Percentiles rank a stretch among this genome's conserved stretches.
Evolutionary conservation across 176 grass and related monocot species (phyloP).

Genomic region (Phyllostachys edulis): DNA sequence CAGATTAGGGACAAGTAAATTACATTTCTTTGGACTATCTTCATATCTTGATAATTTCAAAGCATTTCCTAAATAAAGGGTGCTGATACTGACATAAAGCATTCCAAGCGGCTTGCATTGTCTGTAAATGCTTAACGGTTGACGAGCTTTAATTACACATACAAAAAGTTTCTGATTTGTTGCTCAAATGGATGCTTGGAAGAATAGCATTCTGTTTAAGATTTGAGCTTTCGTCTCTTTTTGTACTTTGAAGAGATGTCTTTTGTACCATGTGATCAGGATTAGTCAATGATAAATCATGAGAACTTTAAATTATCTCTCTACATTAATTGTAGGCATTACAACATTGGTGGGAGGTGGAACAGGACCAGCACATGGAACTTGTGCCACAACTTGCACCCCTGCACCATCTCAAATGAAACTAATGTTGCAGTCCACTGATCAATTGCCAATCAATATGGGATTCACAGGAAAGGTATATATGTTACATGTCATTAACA

Average conservation of each 20-base stretch:
- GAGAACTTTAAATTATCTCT: constrained; percentile 17
- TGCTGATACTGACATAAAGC: not conserved
- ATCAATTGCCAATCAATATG: constrained; percentile 83
- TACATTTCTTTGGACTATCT: no score
- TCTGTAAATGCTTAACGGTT: not conserved
- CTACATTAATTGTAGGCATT: constrained; percentile 55
- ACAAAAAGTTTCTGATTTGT: not conserved
- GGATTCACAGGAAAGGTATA: constrained; percentile 93
- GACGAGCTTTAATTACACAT: not conserved
- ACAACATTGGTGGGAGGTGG: constrained; percentile 95
- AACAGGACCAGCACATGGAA: constrained; percentile 96
- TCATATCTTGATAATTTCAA: not conserved
- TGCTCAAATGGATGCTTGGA: constrained; percentile 17
- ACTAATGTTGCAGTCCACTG: constrained; percentile 93
- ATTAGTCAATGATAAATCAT: constrained; percentile 17
- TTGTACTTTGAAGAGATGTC: not conserved
- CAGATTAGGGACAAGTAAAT: no score
- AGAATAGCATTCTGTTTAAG: not conserved
- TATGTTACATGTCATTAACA: not conserved
- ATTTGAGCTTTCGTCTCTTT: not conserved
- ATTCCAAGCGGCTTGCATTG: not conserved
- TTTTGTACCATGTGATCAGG: not conserved
- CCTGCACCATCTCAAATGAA: constrained; percentile 81
- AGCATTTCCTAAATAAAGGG: not conserved
- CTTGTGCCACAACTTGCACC: constrained; percentile 95